Base-by-base conservation (phyloP, 2,329 filamentous ascomycete genomes). In the Coleophoma crateriformis region DNA sequence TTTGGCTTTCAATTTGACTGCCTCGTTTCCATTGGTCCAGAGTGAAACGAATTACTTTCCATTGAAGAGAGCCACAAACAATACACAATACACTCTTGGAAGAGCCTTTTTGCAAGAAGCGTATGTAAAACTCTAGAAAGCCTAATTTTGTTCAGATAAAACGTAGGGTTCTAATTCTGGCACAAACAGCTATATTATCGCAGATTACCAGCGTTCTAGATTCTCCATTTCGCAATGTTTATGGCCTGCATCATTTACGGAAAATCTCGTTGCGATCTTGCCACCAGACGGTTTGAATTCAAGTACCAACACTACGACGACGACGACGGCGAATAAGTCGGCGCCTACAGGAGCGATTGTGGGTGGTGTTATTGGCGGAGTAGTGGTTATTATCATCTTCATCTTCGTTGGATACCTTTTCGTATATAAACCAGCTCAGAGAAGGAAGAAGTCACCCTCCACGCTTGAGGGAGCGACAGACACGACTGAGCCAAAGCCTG, bases 51-150 rank as follows among this genome's bases (percentile, higher is more conserved):
- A 52, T 11, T 70, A 69, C 52, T 71, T 71, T 49, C 68, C 69
- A 12, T 50, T 71, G 3, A 63, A 64, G 39, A 59, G 50, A 49
- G 62, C 68, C 2, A 54, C 54, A 0, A 65, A 66, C 48, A 55
- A 58, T 12, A 60, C 61, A 27, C 64, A 69, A 45, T 66, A 65
- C 54, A 68, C 64, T 6, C 56, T 71, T 43, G 68, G 68, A 13
- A 62, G 68, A 27, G 58, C 61, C 3, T 71, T 71, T 49, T 54
- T 71, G 3, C 68, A 71, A 56, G 68, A 71, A 56, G 64, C 65
- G 17, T 54, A 49, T 3, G 48, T 44, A 37, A 12, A 33, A 2
- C 19, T 19, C 19, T 19, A 19, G 19, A n/a, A 14, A 38, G 17
- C 38, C 33, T n/a, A 14, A 35, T 37, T 37, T 19, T 19, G 2